These are phyloP conservation scores for Ustilago tritici DNA, from an alignment of 1,284 basidiomycete species.

Conservation along the genomic window DNA sequence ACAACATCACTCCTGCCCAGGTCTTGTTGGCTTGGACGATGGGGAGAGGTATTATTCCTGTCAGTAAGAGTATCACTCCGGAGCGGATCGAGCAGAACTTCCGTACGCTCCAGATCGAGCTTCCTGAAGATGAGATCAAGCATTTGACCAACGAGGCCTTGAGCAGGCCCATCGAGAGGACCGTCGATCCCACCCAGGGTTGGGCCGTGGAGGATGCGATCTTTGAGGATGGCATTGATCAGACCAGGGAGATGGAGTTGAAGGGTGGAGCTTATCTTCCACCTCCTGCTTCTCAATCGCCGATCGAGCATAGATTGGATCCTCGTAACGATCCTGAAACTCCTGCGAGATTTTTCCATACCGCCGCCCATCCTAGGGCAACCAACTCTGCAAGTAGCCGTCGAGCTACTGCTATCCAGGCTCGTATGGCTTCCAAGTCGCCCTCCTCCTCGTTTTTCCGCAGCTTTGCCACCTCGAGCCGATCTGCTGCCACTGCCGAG, in stretches of 20 bases:
- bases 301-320: constrained; percentile 55
- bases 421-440: constrained; percentile 19
- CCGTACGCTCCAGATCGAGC: constrained; percentile 38
- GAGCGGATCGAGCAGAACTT: constrained; percentile 61
- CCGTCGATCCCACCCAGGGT: constrained; percentile 57
- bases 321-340: constrained; percentile 58
- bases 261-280: constrained; percentile 52
- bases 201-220: constrained; percentile 62
- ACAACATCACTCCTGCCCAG: constrained; percentile 62
- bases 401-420: constrained; percentile 55
- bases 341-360: constrained; percentile 42
- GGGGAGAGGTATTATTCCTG: constrained; percentile 58
- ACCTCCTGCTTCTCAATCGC: constrained; percentile 54
- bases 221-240: constrained; percentile 63
- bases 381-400: constrained; percentile 20
- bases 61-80: constrained; percentile 54
- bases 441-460: constrained; percentile 43
- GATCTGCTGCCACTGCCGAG: constrained; percentile 40
- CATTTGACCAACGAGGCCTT: constrained; percentile 59
- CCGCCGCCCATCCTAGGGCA: constrained; percentile 42
- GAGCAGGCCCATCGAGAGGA: constrained; percentile 56
- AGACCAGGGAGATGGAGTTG: constrained; percentile 56
- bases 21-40: constrained; percentile 60
- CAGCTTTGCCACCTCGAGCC: constrained; percentile 50
- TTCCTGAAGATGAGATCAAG: constrained; percentile 57